Conservation (phyloP, 2,329 filamentous ascomycete genomes). For the Teratosphaeria epicoccoides region DNA sequence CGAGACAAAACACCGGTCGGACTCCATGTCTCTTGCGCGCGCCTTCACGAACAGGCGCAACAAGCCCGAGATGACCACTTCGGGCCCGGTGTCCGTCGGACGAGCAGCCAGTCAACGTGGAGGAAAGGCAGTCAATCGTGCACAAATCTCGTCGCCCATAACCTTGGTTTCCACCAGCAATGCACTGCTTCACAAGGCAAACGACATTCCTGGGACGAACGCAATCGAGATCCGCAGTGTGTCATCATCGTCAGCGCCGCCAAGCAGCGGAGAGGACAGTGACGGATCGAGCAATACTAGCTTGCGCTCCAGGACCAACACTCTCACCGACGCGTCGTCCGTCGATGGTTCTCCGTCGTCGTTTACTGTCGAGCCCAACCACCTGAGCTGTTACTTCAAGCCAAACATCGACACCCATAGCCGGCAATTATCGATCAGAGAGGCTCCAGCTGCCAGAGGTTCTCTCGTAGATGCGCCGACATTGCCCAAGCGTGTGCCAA, state of each 20-base stretch:
- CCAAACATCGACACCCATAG: constrained; percentile 29
- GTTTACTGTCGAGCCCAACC: constrained; percentile 42
- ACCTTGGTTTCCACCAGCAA: constrained; percentile 90
- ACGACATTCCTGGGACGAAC: constrained; percentile 50
- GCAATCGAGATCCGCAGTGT: constrained; percentile 17
- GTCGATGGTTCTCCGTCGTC: constrained; percentile 32
- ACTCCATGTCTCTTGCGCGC: constrained; percentile 50
- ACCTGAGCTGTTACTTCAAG: constrained; percentile 49
- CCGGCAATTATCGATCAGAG: constrained; percentile 39
- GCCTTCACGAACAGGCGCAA: constrained; percentile 66
- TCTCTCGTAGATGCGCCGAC: constrained; percentile 48
- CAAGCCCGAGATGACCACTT: constrained; percentile 33
- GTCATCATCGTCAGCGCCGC: constrained; percentile 37
- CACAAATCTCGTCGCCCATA: constrained; percentile 78
- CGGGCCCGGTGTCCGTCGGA: constrained; percentile 23
- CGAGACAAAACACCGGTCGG: too few species aligned
- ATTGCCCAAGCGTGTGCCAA: constrained; percentile 68
- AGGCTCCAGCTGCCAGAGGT: constrained; percentile 42
- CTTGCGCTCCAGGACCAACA: constrained; percentile 49
- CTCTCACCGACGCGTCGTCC: constrained; percentile 56
- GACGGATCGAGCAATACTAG: constrained; percentile 42
- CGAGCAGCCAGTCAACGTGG: constrained; percentile 38
- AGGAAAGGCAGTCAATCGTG: constrained; percentile 42
- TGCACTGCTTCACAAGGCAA: constrained; percentile 89
- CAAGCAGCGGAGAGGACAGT: constrained; percentile 57